Base-by-base conservation (phyloP, 176 grass and related monocot genomes). In the Cenchrus americanus region DNA sequence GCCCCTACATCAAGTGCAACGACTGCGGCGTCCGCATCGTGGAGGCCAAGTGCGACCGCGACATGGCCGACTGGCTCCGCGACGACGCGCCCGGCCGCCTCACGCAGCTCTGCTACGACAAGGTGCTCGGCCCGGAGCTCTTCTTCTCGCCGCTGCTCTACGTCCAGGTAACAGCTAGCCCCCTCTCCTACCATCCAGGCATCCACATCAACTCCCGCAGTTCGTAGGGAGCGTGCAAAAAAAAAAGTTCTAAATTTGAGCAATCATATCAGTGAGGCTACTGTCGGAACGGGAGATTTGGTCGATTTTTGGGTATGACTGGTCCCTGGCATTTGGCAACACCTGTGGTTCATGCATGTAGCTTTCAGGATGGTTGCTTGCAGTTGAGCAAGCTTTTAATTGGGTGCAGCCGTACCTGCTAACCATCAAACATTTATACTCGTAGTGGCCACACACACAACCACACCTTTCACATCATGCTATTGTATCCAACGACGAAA, bases 21-120 rank as follows among this genome's bases (percentile, higher is more conserved):
- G 97, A 99, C 85, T 99, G 85, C 48, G 97, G 97, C 61, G 91
- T 99, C 8, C 90, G 93, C 78, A 96, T 99, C 76, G 44, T 99
- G 3, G 97, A 99, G 87, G 91, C 89, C 19, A 87, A 26, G 59
- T 99, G 97, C 69, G 60, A 78, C 58, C 49, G 75, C 32, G 63
- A 40, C 7, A 72, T 99, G 21, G 93, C 52, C 24, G 91, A 94
- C 0, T 99, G 93, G 93, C 57, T 99, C 70, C 52, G 77, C 0
- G 81, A 79, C 54, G 87, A 82, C 83, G 78, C 24, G 19, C 11
- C 77, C 6, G 78, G 83, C 19, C 50, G 88, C 15, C 19, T 83
- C 73, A 57, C 32, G n/a, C 64, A 58, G 0, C 97, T 99, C 48
- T 89, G 89, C 69, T 86, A 85, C 37, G 87, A 92, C 19, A 96